A percentile compares a stretch with the other conserved stretches of the same genome.
These are phyloP conservation scores for Hericium coralloides DNA, from an alignment of 768 basidiomycete species.

Conservation along the genomic window DNA sequence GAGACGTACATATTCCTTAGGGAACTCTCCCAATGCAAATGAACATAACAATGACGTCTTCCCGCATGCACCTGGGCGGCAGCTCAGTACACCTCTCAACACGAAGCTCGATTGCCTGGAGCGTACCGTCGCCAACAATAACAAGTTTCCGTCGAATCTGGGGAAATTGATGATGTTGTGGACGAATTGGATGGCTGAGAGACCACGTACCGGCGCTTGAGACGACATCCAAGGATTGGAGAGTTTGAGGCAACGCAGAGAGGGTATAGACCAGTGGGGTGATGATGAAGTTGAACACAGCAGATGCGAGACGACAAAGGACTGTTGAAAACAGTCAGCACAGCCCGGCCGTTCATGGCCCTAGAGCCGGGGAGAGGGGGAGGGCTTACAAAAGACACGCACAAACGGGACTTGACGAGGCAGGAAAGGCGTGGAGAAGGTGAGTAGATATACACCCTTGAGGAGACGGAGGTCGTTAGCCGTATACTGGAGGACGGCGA, in stretches of 20 bases:
- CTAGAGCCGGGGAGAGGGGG: neutral
- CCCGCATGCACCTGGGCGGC: slow-evolving; percentile 75
- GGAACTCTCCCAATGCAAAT: slow-evolving; percentile 91
- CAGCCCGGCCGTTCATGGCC: neutral
- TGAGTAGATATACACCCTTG: too few species aligned
- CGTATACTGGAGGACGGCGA: too few species aligned
- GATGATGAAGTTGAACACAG: neutral
- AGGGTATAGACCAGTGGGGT: neutral
- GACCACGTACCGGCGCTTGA: slow-evolving; percentile 10
- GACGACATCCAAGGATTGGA: slow-evolving; percentile 8
- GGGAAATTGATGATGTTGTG: too few species aligned
- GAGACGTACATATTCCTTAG: slow-evolving; percentile 83
- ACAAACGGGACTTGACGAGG: neutral
- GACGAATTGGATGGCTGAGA: neutral
- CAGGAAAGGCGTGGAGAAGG: too few species aligned
- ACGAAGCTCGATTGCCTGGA: neutral
- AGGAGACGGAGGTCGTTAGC: too few species aligned
- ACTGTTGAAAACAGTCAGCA: neutral
- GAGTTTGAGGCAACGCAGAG: neutral
- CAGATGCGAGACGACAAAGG: neutral
- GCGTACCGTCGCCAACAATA: slow-evolving; percentile 90
- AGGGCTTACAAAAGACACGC: neutral
- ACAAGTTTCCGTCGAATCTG: slow-evolving; percentile 93
- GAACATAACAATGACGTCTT: slow-evolving; percentile 90
- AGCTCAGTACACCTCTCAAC: slow-evolving; percentile 5